Percentiles rank a stretch among this genome's conserved stretches.
Conservation (phyloP, 2,329 filamentous ascomycete species). For the Fusarium solani-melongenae region DNA sequence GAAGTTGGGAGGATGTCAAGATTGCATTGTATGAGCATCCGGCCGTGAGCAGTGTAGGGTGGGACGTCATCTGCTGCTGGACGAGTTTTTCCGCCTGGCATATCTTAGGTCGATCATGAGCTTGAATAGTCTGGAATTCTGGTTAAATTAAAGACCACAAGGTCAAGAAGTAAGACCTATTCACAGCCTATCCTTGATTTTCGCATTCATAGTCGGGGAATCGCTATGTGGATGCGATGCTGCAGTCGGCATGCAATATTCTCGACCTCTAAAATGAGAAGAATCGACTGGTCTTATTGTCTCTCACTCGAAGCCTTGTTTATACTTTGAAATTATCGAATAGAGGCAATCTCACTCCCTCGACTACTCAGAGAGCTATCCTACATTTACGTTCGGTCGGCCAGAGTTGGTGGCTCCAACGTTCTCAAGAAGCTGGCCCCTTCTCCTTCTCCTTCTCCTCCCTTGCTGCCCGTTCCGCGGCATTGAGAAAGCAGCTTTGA, state of each 20-base stretch:
- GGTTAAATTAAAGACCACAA: not conserved
- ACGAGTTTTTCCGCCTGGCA: not conserved
- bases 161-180: not conserved
- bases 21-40: constrained; percentile 39
- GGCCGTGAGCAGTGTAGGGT: constrained; percentile 42
- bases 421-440: not conserved
- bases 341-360: not conserved
- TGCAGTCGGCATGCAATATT: not conserved
- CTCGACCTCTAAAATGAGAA: not conserved
- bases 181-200: not conserved
- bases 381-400: not conserved
- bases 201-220: not conserved
- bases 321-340: not conserved
- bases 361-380: not conserved
- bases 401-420: not conserved
- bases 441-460: not conserved
- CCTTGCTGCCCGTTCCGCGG: not conserved
- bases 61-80: constrained; percentile 45
- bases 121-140: not conserved
- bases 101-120: not conserved
- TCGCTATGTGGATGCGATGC: not conserved
- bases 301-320: not conserved
- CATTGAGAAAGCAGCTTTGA: not conserved
- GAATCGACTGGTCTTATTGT: too few relatives aligned
- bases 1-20: constrained; percentile 1